These are phyloP conservation scores for Hibiscus tridactylites DNA, from an alignment of 345 rosid genomes.

Conservation along the genomic window DNA sequence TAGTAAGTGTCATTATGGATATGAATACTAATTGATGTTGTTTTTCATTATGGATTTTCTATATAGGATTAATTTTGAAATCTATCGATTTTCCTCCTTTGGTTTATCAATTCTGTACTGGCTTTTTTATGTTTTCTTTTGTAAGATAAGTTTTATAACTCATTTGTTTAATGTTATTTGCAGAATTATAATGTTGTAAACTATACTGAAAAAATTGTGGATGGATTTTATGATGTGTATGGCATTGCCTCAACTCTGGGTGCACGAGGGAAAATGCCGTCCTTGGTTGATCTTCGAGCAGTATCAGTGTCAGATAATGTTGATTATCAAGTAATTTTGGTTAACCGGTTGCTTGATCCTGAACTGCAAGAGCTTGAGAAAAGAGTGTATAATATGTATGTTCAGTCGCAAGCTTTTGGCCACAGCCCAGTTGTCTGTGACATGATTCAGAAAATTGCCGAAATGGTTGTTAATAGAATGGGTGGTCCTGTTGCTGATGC, in stretches of 20 bases:
- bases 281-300: constrained; percentile 73
- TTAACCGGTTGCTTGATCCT: constrained; percentile 66
- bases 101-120: neutral
- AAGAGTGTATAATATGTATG: constrained; percentile 34
- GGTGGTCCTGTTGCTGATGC: constrained; percentile 90
- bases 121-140: neutral
- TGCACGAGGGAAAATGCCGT: constrained; percentile 71
- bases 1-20: too few relatives aligned
- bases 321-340: constrained; percentile 71
- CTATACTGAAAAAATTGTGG: constrained; percentile 68
- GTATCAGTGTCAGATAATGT: constrained; percentile 51
- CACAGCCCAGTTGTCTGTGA: constrained; percentile 38
- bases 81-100: neutral
- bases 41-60: neutral
- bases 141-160: neutral
- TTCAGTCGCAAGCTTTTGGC: constrained; percentile 37
- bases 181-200: constrained; percentile 83
- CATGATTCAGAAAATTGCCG: constrained; percentile 83
- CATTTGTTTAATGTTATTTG: neutral
- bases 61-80: neutral
- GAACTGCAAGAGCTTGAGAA: constrained; percentile 71
- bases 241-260: constrained; percentile 53
- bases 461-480: constrained; percentile 79
- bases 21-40: neutral
- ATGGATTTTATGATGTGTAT: constrained; percentile 88